Evolutionary conservation across 106 monocot species (phyloP).

Genomic region (Dendrobium chrysotoxum): DNA sequence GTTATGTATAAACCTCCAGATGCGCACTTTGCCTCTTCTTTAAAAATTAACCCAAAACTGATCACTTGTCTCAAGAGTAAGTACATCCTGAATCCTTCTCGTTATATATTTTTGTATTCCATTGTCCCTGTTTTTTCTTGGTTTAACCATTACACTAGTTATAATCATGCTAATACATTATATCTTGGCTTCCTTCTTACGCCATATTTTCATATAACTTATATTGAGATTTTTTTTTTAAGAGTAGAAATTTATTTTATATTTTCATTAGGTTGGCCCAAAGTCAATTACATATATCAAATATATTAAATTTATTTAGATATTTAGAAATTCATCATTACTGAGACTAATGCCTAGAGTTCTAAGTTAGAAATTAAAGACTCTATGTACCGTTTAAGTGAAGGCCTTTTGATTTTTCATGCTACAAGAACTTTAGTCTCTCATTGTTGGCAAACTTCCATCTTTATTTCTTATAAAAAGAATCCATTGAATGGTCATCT

Average conservation of each 20-base stretch:
- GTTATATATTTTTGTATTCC: not conserved
- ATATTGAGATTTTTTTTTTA: not conserved
- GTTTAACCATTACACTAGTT: not conserved
- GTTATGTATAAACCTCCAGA: not conserved
- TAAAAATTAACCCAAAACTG: slow-evolving; percentile 2
- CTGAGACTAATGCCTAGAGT: no score
- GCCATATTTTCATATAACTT: no score
- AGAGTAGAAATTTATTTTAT: no score
- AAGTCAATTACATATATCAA: no score
- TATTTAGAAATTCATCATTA: no score
- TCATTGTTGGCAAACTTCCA: not conserved
- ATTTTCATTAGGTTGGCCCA: no score
- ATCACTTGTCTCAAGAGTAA: slow-evolving; percentile 1
- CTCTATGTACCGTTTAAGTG: no score
- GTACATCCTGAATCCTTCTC: not conserved
- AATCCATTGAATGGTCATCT: no score
- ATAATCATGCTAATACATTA: not conserved
- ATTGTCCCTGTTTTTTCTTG: not conserved
- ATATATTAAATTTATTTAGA: no score
- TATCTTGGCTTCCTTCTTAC: not conserved
- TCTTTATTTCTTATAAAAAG: not conserved
- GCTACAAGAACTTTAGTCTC: not conserved
- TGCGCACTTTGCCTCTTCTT: not conserved
- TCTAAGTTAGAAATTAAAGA: no score
- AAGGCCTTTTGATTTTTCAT: no score